These are phyloP conservation scores for Beverwykella pulmonaria DNA, from an alignment of 495 filamentous ascomycete species.

Conservation along the genomic window DNA sequence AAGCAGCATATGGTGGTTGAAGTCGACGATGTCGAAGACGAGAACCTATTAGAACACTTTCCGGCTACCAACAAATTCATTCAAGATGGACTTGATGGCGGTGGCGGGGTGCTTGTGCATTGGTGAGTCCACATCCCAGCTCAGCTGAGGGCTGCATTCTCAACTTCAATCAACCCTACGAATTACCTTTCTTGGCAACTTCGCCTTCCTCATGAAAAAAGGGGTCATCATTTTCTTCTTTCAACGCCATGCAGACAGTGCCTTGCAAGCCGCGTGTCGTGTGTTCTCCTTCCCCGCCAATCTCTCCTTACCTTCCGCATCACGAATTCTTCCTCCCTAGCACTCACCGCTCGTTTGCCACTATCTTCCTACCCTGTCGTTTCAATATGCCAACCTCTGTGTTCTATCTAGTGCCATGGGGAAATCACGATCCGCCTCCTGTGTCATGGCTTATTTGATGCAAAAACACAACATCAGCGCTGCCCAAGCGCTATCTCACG, in stretches of 20 bases:
- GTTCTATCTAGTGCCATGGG: constrained; percentile 78
- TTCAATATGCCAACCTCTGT: constrained; percentile 37
- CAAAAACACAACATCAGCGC: constrained; percentile 61
- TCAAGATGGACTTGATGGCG: constrained; percentile 67
- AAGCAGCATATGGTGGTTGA: constrained; percentile 71
- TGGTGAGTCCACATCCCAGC: constrained; percentile 57
- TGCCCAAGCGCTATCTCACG: constrained; percentile 60
- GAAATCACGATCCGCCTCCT: constrained; percentile 84
- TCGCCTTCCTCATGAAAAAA: constrained; percentile 34
- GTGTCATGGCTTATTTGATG: constrained; percentile 84
- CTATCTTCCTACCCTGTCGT: constrained; percentile 20
- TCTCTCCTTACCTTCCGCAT: constrained; percentile 22
- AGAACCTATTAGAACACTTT: constrained; percentile 82
- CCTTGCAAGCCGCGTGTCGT: constrained; percentile 11
- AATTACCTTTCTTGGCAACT: constrained; percentile 45
- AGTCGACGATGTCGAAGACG: constrained; percentile 84
- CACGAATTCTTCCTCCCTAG: constrained; percentile 5
- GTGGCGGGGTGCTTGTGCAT: constrained; percentile 71
- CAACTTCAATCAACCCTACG: constrained; percentile 27
- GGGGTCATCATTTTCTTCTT: background rate
- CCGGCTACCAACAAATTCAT: constrained; percentile 79
- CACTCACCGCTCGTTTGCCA: constrained; percentile 40
- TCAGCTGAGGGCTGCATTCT: constrained; percentile 42
- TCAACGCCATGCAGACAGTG: background rate
- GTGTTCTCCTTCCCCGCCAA: background rate